phyloP scores from a whole-genome alignment of 2,329 filamentous ascomycete species.

The Helotiales sp. region DNA sequence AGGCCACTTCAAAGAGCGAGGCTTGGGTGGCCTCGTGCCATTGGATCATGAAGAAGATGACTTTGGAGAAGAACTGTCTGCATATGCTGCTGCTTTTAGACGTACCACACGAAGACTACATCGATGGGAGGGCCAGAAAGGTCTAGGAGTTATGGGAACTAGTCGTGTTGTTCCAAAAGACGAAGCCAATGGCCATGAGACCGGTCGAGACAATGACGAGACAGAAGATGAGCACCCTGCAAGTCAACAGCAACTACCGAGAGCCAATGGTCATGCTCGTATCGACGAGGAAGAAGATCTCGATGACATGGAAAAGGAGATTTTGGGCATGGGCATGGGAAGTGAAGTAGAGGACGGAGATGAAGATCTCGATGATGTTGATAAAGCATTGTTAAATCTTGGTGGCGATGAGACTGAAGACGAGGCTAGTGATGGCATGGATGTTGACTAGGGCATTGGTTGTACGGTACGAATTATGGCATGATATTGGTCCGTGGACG shows the following conservation, averaged over 20 bases:
- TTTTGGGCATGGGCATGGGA: conserved; percentile 53
- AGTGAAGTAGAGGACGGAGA: conserved; percentile 51
- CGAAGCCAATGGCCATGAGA: conserved; percentile 32
- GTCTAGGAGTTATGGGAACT: conserved; percentile 41
- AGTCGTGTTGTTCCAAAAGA: conserved; percentile 32
- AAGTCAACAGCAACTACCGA: conserved; percentile 43
- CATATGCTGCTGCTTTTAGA: conserved; percentile 69
- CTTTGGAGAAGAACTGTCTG: conserved; percentile 74
- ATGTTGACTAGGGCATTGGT: conserved; percentile 35
- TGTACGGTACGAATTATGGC: not conserved
- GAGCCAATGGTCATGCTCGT: conserved; percentile 44
- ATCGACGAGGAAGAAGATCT: conserved; percentile 51
- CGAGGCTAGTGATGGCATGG: conserved; percentile 42
- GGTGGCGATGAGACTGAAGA: conserved; percentile 43
- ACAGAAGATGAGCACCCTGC: conserved; percentile 44
- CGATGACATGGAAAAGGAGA: conserved; percentile 60
- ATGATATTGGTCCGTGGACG: not conserved
- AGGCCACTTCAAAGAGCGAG: conserved; percentile 57
- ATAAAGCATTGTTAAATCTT: conserved; percentile 45
- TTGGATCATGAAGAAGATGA: conserved; percentile 69
- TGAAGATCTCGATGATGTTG: conserved; percentile 53
- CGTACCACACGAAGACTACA: conserved; percentile 68
- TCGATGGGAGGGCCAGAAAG: conserved; percentile 64
- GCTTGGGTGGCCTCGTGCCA: conserved; percentile 68
- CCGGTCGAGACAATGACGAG: conserved; percentile 38